phyloP scores from a whole-genome alignment of 306 rosid genomes.

The Cucumis melo region DNA sequence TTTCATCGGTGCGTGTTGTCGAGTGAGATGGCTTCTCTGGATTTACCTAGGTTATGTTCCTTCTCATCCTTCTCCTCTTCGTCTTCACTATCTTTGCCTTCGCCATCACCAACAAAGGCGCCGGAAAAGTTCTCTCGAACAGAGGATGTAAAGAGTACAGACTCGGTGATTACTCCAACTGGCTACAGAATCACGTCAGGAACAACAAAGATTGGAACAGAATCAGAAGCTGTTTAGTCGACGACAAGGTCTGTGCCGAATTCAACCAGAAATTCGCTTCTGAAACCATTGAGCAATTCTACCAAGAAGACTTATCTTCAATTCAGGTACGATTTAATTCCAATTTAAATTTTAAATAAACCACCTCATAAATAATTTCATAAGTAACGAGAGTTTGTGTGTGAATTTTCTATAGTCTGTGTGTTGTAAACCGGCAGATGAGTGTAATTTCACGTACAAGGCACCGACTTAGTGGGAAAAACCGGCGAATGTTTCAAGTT shows the following conservation, averaged over 20 bases:
- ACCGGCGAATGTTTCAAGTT: not conserved
- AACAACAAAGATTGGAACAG: no score
- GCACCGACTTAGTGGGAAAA: slow-evolving; percentile 34
- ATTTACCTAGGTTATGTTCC: slow-evolving; percentile 62
- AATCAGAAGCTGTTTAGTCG: no score
- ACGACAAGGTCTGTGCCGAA: no score
- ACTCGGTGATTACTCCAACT: slow-evolving; percentile 74
- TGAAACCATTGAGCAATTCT: slow-evolving; percentile 16
- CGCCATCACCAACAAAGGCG: slow-evolving; percentile 54
- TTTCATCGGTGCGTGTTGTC: slow-evolving; percentile 59
- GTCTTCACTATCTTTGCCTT: slow-evolving; percentile 61
- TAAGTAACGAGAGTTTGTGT: not conserved
- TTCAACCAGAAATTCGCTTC: no score
- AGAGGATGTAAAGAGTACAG: slow-evolving; percentile 57
- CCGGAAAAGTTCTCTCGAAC: slow-evolving; percentile 24
- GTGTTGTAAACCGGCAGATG: slow-evolving; percentile 65
- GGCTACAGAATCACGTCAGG: no score
- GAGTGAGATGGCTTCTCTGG: slow-evolving; percentile 61
- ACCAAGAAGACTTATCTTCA: slow-evolving; percentile 23
- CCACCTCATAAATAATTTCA: not conserved
- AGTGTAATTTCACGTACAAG: slow-evolving; percentile 27
- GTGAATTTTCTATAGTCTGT: slow-evolving; percentile 37
- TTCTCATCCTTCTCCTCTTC: slow-evolving; percentile 47
- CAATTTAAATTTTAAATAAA: not conserved
- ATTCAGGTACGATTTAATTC: slow-evolving; percentile 43